Percentiles rank a stretch among this genome's conserved stretches.
phyloP scores from a whole-genome alignment of 345 rosid species.

The Camelina neglecta region DNA sequence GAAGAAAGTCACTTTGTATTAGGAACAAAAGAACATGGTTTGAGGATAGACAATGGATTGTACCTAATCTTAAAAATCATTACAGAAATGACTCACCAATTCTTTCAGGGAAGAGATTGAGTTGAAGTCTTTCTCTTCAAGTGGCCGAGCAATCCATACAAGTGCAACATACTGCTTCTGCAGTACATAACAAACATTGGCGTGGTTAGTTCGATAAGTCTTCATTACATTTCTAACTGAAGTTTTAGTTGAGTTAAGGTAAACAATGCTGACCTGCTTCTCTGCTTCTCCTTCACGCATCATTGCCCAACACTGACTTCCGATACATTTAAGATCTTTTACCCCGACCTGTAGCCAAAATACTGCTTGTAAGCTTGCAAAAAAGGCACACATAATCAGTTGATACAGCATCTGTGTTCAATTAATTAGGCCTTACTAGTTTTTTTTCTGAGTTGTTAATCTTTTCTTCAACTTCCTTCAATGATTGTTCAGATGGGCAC shows the following conservation, averaged over 20 bases:
- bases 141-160: conserved; percentile 92
- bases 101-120: conserved; percentile 65
- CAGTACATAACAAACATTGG: conserved; percentile 21
- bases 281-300: conserved; percentile 99
- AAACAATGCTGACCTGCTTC: conserved; percentile 62
- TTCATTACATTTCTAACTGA: conserved; percentile 13
- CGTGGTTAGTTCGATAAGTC: background rate
- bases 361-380: conserved; percentile 24
- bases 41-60: background rate
- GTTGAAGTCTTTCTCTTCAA: conserved; percentile 67
- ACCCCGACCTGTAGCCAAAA: conserved; percentile 65
- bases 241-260: background rate
- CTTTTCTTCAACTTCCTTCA: conserved; percentile 68
- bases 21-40: conserved; percentile 6
- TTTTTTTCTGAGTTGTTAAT: conserved; percentile 65
- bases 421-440: conserved; percentile 56
- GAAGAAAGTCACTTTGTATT: conserved; percentile 2
- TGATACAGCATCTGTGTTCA: background rate
- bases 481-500: conserved; percentile 61
- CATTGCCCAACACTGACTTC: conserved; percentile 74
- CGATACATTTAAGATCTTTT: conserved; percentile 68
- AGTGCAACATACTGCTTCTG: conserved; percentile 97
- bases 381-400: conserved; percentile 3
- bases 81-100: conserved; percentile 50
- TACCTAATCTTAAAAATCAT: background rate